Conservation (phyloP, 1,284 basidiomycete species). For the Leccinum fuscescens region DNA sequence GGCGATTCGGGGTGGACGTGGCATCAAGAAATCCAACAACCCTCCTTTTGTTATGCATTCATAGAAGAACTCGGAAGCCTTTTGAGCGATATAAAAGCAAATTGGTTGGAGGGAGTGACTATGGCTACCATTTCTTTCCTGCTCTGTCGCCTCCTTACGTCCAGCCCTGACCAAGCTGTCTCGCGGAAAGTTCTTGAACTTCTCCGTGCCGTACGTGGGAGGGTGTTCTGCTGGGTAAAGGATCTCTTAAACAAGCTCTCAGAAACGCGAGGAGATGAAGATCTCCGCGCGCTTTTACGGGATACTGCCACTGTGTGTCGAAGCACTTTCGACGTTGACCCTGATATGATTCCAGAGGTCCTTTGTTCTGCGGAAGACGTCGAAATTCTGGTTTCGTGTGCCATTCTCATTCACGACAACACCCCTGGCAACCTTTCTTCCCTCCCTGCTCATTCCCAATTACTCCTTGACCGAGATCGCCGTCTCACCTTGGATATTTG, state of each 20-base stretch:
- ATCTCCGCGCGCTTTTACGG: constrained; percentile 29
- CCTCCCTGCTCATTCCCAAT: constrained; percentile 9
- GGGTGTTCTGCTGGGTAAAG: constrained; percentile 38
- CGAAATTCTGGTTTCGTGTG: constrained; percentile 35
- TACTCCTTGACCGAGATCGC: constrained; percentile 29
- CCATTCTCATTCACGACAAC: constrained; percentile 36
- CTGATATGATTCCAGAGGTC: constrained; percentile 16
- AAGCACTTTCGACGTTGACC: constrained; percentile 40
- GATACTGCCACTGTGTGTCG: constrained; percentile 40
- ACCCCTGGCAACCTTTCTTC: constrained; percentile 12
- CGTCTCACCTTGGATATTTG: constrained; percentile 26
- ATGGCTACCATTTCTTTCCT: constrained; percentile 40
- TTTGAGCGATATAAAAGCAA: constrained; percentile 33
- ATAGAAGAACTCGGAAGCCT: constrained; percentile 36
- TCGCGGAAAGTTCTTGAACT: constrained; percentile 19
- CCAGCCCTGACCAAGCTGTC: constrained; percentile 14
- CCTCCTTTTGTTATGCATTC: constrained; percentile 35
- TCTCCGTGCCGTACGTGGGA: constrained; percentile 31
- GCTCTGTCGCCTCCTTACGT: constrained; percentile 35
- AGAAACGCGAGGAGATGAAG: constrained; percentile 17
- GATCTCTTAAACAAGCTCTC: constrained; percentile 31
- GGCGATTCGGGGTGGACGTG: constrained; percentile 25
- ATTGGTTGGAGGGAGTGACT: constrained; percentile 43
- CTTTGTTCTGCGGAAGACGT: constrained; percentile 29
- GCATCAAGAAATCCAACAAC: constrained; percentile 35